Conservation (phyloP, 1,284 basidiomycete genomes). For the Ceratorhiza oryzae-sativae region DNA sequence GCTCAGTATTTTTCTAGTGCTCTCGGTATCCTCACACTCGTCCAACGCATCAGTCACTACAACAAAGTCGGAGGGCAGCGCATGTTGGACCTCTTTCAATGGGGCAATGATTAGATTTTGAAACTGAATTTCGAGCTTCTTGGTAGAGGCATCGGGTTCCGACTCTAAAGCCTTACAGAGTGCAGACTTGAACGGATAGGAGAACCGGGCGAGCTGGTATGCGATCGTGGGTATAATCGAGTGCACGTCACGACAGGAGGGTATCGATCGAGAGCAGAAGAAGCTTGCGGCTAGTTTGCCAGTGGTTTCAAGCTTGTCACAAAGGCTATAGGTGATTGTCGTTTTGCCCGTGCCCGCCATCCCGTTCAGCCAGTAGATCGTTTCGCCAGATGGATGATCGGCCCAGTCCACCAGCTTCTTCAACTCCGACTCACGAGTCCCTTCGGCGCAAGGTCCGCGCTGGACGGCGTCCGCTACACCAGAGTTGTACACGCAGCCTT, state of each 20-base stretch:
- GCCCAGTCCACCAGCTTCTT: not conserved
- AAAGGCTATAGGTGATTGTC: slow-evolving; percentile 10
- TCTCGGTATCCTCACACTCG: slow-evolving; percentile 6
- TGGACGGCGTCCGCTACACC: not conserved
- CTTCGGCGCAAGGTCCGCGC: not conserved
- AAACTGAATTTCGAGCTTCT: not conserved
- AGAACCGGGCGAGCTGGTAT: slow-evolving; percentile 5
- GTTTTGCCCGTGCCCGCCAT: slow-evolving; percentile 28
- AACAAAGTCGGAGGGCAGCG: not conserved
- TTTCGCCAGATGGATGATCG: not conserved
- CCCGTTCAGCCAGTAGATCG: slow-evolving; percentile 14
- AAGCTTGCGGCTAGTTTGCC: slow-evolving; percentile 6
- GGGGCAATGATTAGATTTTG: not conserved
- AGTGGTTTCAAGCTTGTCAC: not conserved
- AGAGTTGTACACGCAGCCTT: not conserved
- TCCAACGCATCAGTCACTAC: slow-evolving; percentile 21
- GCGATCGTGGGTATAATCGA: not conserved
- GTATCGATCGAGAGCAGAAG: slow-evolving; percentile 20
- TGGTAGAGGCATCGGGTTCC: not conserved
- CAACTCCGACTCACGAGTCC: not conserved
- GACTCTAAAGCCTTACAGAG: not conserved
- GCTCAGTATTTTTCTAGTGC: not conserved
- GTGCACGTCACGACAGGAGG: not conserved
- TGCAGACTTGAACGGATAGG: not conserved
- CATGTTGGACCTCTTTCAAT: not conserved